Base-by-base conservation (phyloP, 228 moss, liverwort and hornwort genomes). In the Sphagnum fallax region DNA sequence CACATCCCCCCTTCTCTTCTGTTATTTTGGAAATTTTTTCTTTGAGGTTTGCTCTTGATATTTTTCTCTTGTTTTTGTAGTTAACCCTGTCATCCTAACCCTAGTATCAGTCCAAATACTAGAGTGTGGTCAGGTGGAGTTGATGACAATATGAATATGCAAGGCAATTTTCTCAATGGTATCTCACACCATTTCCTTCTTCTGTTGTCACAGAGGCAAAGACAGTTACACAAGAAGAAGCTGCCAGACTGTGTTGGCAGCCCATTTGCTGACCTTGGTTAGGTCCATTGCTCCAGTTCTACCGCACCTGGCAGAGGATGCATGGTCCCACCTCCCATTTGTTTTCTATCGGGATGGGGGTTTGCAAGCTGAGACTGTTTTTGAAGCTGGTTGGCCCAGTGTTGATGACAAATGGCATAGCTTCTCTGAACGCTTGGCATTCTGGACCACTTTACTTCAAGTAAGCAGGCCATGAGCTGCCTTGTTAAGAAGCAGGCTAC, bases 251-350 rank as follows among this genome's bases (percentile, higher is more conserved):
- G 93, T 98, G 47, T 83, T 98, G 67, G 91, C 88, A 49, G 89
- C 93, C 49, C 90, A 93, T 48, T 73, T 98, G 6, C 76, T 98
- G 11, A 87, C 87, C 71, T 82, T 98, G 70, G 87, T 91, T 64
- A 91, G 93, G 32, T 87, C 80, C 65, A 91, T 91, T 73, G 93
- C 98, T 51, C 98, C 98, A 53, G 86, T 98, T 75, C 70, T 98
- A 60, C 93, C 98, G 57, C 98, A 98, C 68, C 84, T 93, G 91
- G 93, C 98, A 14, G 98, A 98, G 74, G 98, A 98, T 78, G 93
- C 84, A 60, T 98, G 98, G 98, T 87, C 90, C 61, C 90, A 92
- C 52, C 78, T 98, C 55, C 93, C 98, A n/a, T 93, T 93, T 67
- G 10, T 80, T 13, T 87, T 79, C 67, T 50, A 32, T 47, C 72